Base-by-base conservation (phyloP, 2,329 filamentous ascomycete species). In the Diaporthe australafricana region DNA sequence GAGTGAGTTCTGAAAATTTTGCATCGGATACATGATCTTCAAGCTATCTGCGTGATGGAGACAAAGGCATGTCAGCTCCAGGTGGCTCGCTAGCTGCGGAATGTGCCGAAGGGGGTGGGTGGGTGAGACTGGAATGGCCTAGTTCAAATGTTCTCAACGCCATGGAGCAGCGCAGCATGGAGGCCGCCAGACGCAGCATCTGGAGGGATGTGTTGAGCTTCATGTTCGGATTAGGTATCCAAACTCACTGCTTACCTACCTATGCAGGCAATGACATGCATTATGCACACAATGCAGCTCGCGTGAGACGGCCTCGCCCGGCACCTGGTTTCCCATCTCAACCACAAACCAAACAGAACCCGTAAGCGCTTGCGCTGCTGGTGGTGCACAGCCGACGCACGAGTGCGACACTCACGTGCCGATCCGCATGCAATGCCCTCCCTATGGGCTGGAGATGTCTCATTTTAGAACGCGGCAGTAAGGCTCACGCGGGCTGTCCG, bases 401-500 rank as follows among this genome's bases (percentile, higher is more conserved):
- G 22, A 63, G 42, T 63, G 30, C 60, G 20, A 63, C 42, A 14
- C 40, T 62, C 57, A 62, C 42, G 40, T 63, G 42, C 57, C 57
- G 57, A 63, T 63, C 57, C 42, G 40, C 25, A 42, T 3, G 17
- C 7, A 9, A 5, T 20, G 9, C 14, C 14, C 25, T 14, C 22
- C 30, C 42, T 32, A 6, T 8, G 40, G 45, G 12, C 27, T 27
- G 42, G 57, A 17, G 42, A 35, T 63, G 57, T 63, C 57, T 63
- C 57, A 63, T 45, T 14, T 48, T 35, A 35, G 57, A 27, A 63
- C 57, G 25, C 17, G 27, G 25, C 17, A 25, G 17, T 22, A 8
- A 27, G 22, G 25, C 57, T 45, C 40, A 63, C 57, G 57, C 57
- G 27, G 56, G 35, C 32, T 57, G 35, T 25, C 5, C 53, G 32